Evolutionary conservation across 352 stramenopile species (phyloP).

Genomic region (Globisporangium middletonii): DNA sequence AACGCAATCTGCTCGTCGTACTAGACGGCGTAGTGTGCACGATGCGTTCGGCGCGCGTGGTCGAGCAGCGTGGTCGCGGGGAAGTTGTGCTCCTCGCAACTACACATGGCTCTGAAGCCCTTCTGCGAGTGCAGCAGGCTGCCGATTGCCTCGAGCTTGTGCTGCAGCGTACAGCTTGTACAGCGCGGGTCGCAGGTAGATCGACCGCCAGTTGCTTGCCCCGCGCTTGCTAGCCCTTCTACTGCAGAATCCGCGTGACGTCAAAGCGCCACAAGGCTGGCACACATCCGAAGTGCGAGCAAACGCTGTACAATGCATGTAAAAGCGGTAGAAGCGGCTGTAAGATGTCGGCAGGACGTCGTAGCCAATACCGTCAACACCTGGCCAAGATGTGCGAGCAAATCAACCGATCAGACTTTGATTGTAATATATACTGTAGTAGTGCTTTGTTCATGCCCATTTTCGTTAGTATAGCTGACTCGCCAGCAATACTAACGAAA

Average conservation of each 20-base stretch:
- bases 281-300: constrained; percentile 12
- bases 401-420: constrained; percentile 3
- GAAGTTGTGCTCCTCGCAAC: constrained; percentile 27
- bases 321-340: constrained; percentile 11
- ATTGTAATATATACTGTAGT: no score
- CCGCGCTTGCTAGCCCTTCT: constrained; percentile 23
- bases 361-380: no score
- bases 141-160: constrained; percentile 15
- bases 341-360: not conserved
- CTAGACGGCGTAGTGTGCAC: constrained; percentile 14
- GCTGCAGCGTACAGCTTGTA: constrained; percentile 31
- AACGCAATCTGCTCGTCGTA: constrained; percentile 24
- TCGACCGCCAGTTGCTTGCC: constrained; percentile 20
- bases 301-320: constrained; percentile 7
- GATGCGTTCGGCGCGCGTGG: constrained; percentile 14
- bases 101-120: constrained; percentile 22
- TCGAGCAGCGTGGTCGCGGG: constrained; percentile 14
- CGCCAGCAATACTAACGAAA: no score
- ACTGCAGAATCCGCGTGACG: constrained; percentile 14
- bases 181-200: constrained; percentile 23
- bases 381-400: not conserved
- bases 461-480: no score
- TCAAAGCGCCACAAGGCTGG: constrained; percentile 20
- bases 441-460: no score
- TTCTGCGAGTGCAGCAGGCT: constrained; percentile 13